These are phyloP conservation scores for Trypanosoma platydactyli DNA, from an alignment of 208 protist genomes.

Conservation along the genomic window DNA sequence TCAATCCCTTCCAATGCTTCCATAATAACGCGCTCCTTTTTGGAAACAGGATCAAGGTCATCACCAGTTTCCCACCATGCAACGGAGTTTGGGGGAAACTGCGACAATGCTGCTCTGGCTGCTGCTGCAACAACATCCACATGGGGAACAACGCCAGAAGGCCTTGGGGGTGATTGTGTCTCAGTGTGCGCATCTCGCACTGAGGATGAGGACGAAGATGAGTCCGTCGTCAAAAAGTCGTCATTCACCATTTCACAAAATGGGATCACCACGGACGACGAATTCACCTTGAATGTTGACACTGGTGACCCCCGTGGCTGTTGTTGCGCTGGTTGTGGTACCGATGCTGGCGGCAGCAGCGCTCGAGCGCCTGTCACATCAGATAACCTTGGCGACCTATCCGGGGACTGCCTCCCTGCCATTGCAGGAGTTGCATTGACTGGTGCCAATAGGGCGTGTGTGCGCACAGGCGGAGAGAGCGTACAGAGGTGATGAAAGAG, in stretches of 20 bases:
- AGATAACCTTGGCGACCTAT: conserved; percentile 10
- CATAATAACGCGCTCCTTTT: conserved; percentile 11
- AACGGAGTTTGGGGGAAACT: conserved; percentile 49
- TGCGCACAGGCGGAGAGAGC: conserved; percentile 38
- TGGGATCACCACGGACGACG: not conserved
- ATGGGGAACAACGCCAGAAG: not conserved
- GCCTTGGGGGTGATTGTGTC: not conserved
- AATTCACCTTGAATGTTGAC: not conserved
- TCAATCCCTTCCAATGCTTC: conserved; percentile 30
- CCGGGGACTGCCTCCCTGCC: not conserved
- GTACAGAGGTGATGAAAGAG: conserved; percentile 46
- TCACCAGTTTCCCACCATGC: conserved; percentile 73
- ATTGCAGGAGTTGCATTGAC: not conserved
- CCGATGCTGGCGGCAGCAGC: not conserved
- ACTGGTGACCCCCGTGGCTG: conserved; percentile 5
- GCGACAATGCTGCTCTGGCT: not conserved
- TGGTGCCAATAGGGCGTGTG: conserved; percentile 27
- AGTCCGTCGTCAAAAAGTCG: conserved; percentile 11
- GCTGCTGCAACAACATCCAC: not conserved
- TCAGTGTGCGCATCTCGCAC: not conserved
- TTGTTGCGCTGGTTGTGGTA: conserved; percentile 19
- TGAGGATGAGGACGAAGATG: conserved; percentile 7
- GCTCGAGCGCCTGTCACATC: not conserved
- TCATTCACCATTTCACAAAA: not conserved
- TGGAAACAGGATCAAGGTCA: not conserved